Percentiles rank a stretch among this genome's conserved stretches.
These are phyloP conservation scores for Neurospora sublineolata DNA, from an alignment of 495 filamentous ascomycete genomes.

Conservation along the genomic window DNA sequence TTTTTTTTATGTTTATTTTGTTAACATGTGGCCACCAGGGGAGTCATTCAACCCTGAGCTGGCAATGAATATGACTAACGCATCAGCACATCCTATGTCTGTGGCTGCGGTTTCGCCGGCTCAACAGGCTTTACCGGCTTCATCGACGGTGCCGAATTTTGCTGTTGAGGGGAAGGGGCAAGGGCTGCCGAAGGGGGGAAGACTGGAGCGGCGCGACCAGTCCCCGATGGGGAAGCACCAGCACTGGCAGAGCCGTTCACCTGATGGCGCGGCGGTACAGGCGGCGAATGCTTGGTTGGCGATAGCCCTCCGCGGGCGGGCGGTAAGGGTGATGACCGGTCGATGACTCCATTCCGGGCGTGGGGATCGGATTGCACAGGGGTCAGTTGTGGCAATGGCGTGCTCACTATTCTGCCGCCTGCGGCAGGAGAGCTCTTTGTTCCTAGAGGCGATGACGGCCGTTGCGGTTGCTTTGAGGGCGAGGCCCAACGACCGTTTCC, in stretches of 20 bases:
- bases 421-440: conserved; percentile 18
- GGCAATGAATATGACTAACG: background rate
- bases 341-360: conserved; percentile 8
- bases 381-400: conserved; percentile 18
- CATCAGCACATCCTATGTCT: background rate
- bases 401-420: conserved; percentile 7
- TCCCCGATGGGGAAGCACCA: conserved; percentile 9
- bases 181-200: conserved; percentile 41
- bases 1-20: too few relatives aligned
- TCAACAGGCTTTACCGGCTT: conserved; percentile 31
- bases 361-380: conserved; percentile 9
- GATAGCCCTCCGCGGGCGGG: conserved; percentile 55
- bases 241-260: conserved; percentile 10
- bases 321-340: conserved; percentile 32
- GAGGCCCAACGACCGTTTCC: conserved; percentile 20
- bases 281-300: conserved; percentile 60
- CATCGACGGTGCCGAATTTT: conserved; percentile 38
- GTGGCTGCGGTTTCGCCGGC: conserved; percentile 4
- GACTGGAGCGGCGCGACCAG: conserved; percentile 24
- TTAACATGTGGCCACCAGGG: background rate
- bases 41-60: background rate
- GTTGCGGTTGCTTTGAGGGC: conserved; percentile 20
- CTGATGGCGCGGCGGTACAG: conserved; percentile 18
- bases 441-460: conserved; percentile 18
- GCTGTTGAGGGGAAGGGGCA: conserved; percentile 39